Percentiles rank a stretch among this genome's conserved stretches.
Conservation (phyloP, 768 basidiomycete genomes). For the Russula griseocarnosa region DNA sequence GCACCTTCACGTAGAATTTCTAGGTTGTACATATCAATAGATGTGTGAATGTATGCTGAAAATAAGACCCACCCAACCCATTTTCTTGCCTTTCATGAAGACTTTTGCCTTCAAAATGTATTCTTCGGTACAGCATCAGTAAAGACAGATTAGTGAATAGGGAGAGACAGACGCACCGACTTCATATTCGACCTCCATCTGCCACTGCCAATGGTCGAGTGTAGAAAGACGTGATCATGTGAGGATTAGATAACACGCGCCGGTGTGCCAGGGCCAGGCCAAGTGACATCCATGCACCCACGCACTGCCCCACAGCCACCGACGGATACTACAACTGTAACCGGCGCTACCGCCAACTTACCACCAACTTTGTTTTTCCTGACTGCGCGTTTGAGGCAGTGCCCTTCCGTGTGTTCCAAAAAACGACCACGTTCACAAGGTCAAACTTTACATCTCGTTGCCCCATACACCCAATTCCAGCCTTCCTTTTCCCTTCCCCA, state of each 20-base stretch:
- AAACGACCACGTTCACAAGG: not conserved
- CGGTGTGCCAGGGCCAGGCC: not conserved
- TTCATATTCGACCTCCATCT: conserved; percentile 27
- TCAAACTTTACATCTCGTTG: not conserved
- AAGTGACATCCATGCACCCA: too few species aligned
- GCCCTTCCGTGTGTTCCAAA: not conserved
- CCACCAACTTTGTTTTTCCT: too few species aligned
- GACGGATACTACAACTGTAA: not conserved
- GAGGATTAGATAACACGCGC: conserved; percentile 24
- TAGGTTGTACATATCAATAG: not conserved
- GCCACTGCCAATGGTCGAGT: not conserved
- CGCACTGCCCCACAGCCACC: too few species aligned
- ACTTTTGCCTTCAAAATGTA: conserved; percentile 26
- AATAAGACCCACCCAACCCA: conserved; percentile 25
- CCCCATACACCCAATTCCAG: not conserved
- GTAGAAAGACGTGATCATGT: conserved; percentile 20
- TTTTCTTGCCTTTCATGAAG: conserved; percentile 28
- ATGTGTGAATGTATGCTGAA: not conserved
- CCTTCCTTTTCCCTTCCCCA: not conserved
- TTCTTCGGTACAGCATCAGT: conserved; percentile 12
- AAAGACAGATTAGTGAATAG: not conserved
- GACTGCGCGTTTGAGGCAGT: conserved; percentile 1
- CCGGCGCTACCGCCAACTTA: not conserved
- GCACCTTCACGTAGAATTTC: conserved; percentile 28
- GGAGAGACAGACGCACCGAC: conserved; percentile 20